Percentiles rank a stretch among this genome's conserved stretches.
Evolutionary conservation across 1,139 yeast genomes (phyloP).

Genomic region (Candida pseudocylindracea): DNA sequence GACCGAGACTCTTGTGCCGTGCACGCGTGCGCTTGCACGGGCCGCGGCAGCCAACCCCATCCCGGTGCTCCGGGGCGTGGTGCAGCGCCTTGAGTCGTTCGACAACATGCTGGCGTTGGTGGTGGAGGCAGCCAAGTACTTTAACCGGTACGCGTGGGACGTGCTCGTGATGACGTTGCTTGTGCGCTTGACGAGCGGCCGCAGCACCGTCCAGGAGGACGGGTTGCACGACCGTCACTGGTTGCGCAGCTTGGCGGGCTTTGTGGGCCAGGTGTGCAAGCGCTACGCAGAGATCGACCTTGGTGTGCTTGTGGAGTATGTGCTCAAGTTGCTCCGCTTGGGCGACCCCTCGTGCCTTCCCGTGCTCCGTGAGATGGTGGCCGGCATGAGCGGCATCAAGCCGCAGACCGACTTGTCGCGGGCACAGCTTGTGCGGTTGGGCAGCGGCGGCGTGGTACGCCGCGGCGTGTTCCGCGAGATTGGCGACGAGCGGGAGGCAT

Average conservation of each 20-base stretch:
- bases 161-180: conserved; percentile 54
- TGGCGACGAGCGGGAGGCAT: too few relatives aligned
- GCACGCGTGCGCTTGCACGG: conserved; percentile 61
- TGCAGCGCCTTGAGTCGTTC: conserved; percentile 73
- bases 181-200: conserved; percentile 44
- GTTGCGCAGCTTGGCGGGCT: conserved; percentile 55
- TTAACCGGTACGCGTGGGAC: conserved; percentile 73
- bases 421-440: too few relatives aligned
- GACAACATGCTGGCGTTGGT: conserved; percentile 66
- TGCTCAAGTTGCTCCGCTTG: conserved; percentile 41
- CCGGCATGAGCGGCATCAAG: conserved; percentile 70
- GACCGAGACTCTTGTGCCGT: conserved; percentile 58
- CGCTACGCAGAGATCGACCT: conserved; percentile 26
- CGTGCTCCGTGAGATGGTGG: conserved; percentile 45
- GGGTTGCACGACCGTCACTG: conserved; percentile 72
- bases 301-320: conserved; percentile 30
- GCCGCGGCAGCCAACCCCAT: conserved; percentile 68
- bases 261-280: conserved; percentile 41
- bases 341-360: conserved; percentile 44
- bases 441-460: too few relatives aligned
- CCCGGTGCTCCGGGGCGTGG: conserved; percentile 42
- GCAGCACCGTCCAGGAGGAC: conserved; percentile 50
- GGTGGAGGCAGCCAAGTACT: conserved; percentile 61
- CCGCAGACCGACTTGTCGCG: conserved; percentile 37
- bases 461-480: too few relatives aligned